Percentiles rank a stretch among this genome's conserved stretches.
These are phyloP conservation scores for Hygrophila difformis DNA, from an alignment of 257 asterid genomes.

Conservation along the genomic window DNA sequence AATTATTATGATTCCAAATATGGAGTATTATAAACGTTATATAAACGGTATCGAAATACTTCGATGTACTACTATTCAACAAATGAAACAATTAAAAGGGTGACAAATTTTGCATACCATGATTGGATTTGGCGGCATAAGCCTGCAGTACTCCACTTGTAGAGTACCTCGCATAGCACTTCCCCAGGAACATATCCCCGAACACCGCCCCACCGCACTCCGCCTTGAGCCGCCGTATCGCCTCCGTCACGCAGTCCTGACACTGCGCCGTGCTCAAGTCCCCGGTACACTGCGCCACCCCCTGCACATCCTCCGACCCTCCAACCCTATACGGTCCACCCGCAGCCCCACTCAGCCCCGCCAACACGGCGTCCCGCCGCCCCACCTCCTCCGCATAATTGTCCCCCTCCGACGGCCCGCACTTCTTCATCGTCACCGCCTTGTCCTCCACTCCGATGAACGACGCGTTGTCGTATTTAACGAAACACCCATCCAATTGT, in stretches of 20 bases:
- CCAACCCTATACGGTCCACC: slow-evolving; percentile 71
- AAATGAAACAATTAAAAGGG: neutral
- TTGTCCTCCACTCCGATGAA: slow-evolving; percentile 82
- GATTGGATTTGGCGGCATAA: slow-evolving; percentile 35
- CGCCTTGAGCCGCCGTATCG: slow-evolving; percentile 57
- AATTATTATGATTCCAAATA: too few species aligned
- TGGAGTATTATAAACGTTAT: too few species aligned
- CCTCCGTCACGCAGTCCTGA: slow-evolving; percentile 80
- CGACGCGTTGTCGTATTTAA: slow-evolving; percentile 61
- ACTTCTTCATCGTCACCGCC: slow-evolving; percentile 69
- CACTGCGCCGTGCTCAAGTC: slow-evolving; percentile 79
- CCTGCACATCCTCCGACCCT: slow-evolving; percentile 63
- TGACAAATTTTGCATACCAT: slow-evolving; percentile 29
- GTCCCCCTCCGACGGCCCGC: slow-evolving; percentile 75
- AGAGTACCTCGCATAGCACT: slow-evolving; percentile 88
- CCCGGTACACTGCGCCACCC: slow-evolving; percentile 92
- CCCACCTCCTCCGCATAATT: slow-evolving; percentile 34
- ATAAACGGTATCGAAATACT: too few species aligned
- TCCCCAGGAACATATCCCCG: slow-evolving; percentile 85
- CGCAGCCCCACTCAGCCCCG: slow-evolving; percentile 44
- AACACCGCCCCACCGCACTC: slow-evolving; percentile 91
- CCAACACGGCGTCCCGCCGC: slow-evolving; percentile 67
- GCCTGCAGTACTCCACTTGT: slow-evolving; percentile 53
- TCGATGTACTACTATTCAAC: too few species aligned
- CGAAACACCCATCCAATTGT: slow-evolving; percentile 78